Percentiles rank a stretch among this genome's conserved stretches.
phyloP scores from a whole-genome alignment of 352 stramenopile species.

The Phytophthora crassamura region DNA sequence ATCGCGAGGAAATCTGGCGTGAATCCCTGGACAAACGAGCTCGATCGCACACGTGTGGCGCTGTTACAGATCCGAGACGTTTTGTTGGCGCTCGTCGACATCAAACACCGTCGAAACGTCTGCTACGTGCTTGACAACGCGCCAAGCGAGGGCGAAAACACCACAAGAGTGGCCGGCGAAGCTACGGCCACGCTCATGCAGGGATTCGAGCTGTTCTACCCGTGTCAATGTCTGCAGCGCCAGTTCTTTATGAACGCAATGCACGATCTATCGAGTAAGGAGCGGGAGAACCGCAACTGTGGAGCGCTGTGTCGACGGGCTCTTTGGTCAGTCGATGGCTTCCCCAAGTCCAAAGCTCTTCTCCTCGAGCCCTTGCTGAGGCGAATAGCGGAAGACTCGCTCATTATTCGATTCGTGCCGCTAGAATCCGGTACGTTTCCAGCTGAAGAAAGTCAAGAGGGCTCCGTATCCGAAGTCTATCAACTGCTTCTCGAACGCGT shows the following conservation, averaged over 20 bases:
- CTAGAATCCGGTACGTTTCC: neutral
- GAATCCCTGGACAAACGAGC: conserved; percentile 23
- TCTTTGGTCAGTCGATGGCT: conserved; percentile 26
- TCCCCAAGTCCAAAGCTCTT: conserved; percentile 40
- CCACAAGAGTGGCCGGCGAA: conserved; percentile 41
- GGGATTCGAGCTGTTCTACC: conserved; percentile 90
- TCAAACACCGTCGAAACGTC: conserved; percentile 34
- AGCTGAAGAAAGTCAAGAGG: neutral
- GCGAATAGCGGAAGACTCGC: conserved; percentile 70
- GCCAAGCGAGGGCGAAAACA: conserved; percentile 28
- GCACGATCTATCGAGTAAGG: conserved; percentile 10
- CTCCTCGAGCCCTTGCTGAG: conserved; percentile 67
- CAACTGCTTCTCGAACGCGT: conserved; percentile 23
- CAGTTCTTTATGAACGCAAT: conserved; percentile 64
- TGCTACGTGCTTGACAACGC: conserved; percentile 26
- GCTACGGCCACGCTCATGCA: conserved; percentile 74
- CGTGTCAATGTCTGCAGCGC: conserved; percentile 70
- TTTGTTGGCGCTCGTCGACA: conserved; percentile 43
- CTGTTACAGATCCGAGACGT: conserved; percentile 44
- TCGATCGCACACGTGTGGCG: conserved; percentile 21
- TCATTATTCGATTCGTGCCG: conserved; percentile 38
- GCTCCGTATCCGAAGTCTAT: conserved; percentile 27
- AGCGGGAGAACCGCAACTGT: conserved; percentile 15
- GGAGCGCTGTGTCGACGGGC: conserved; percentile 27
- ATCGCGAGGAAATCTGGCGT: neutral